Evolutionary conservation across 768 basidiomycete species (phyloP), one percentile per base, ranked within the genome.

Genomic region (Termitomyces sp.): DNA sequence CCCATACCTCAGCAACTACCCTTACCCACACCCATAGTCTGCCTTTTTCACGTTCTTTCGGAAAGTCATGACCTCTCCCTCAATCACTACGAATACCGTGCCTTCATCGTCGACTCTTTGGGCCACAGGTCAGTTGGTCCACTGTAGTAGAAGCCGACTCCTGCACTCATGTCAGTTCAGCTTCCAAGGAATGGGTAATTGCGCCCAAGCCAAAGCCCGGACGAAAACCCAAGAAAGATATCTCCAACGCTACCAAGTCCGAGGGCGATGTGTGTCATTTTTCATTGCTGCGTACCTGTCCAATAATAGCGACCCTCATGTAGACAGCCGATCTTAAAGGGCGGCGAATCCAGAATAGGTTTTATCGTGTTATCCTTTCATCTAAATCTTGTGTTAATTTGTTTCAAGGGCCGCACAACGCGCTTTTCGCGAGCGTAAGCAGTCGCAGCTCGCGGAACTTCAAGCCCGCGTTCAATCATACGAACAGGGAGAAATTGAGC

Each of bases 101-200:
- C 60, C 82, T 0, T 78, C 84, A 13, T 79, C 86, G 13, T 72
- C 81, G 9, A 83, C 80, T 3, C 75, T 91, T 54, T 91, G 88
- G 89, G 89, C 89, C 53, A 88, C 86, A 66, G 84, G 89, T 88
- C 75, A 54, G 72, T 65, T 44, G 18, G 22, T 53, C 61, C 35
- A 32, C 26, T 30, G 59, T 57, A 16, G 32, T 49, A 55, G 60
- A 16, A 46, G 22, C 42, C 24, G 56, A 38, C 40, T 47, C 20
- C 32, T 56, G 45, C 45, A 49, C 46, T 59, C 58, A 53, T 63
- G 55, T 54, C 55, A 59, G 54, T 33, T 53, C 68, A 90, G 91
- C 91, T 30, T 91, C 90, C n/a, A 92, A 86, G 70, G 89, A 92
- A 70, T 94, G 92, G 92, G 80, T 90, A 60, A 89, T 94, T 63